These are phyloP conservation scores for Cyberlindnera bimundalis DNA, from an alignment of 805 yeast species.

Conservation along the genomic window DNA sequence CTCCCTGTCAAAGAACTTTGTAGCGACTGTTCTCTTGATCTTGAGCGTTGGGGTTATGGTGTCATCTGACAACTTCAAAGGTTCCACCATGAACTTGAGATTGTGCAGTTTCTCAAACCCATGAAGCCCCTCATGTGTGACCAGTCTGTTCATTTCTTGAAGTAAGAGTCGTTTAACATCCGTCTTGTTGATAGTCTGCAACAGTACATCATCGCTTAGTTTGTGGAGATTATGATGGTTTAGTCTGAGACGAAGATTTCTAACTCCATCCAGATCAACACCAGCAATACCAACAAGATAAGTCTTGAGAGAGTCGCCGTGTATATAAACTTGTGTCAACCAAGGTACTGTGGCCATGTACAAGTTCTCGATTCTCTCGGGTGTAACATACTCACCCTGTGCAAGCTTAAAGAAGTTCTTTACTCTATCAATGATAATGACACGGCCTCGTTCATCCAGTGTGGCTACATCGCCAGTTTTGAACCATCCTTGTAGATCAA, in stretches of 20 bases:
- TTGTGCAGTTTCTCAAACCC: constrained; percentile 66
- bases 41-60: constrained; percentile 67
- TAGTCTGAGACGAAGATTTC: constrained; percentile 6
- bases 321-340: constrained; percentile 52
- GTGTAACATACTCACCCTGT: constrained; percentile 59
- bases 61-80: constrained; percentile 55
- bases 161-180: constrained; percentile 31
- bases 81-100: constrained; percentile 49
- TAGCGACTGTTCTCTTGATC: constrained; percentile 46
- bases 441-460: constrained; percentile 33
- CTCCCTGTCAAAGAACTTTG: constrained; percentile 37
- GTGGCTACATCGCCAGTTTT: constrained; percentile 55
- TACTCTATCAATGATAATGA: constrained; percentile 53
- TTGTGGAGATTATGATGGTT: constrained; percentile 5
- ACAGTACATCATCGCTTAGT: constrained; percentile 10
- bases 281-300: constrained; percentile 55
- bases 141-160: constrained; percentile 37
- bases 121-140: constrained; percentile 36
- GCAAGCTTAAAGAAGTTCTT: constrained; percentile 64
- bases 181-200: constrained; percentile 15
- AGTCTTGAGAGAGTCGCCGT: constrained; percentile 58
- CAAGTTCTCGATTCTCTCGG: constrained; percentile 58
- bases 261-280: constrained; percentile 39
- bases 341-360: constrained; percentile 50
- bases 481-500: constrained; percentile 52